A percentile compares a stretch with the other conserved stretches of the same genome.
These are phyloP conservation scores for Domatiomyces catenatus DNA, from an alignment of 2,329 filamentous ascomycete genomes.

Conservation along the genomic window DNA sequence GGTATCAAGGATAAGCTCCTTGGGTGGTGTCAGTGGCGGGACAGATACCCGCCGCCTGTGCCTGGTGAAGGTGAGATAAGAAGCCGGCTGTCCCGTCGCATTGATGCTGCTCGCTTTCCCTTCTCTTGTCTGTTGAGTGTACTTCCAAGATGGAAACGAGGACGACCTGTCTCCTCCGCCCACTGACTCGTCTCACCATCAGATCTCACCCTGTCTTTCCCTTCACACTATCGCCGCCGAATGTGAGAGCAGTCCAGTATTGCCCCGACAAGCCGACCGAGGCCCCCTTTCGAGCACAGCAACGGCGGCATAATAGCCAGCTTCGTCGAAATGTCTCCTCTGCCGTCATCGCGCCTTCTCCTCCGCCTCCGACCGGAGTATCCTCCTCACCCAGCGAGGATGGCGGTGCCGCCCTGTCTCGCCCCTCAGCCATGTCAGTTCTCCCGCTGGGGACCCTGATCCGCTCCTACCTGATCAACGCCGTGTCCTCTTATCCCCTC, in stretches of 20 bases:
- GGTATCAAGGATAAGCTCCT: not conserved
- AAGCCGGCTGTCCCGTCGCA: not conserved
- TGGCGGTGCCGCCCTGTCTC: slow-evolving; percentile 1
- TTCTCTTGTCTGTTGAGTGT: not conserved
- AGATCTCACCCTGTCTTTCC: not conserved
- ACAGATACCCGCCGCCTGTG: not conserved
- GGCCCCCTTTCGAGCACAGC: not conserved
- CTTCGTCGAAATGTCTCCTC: slow-evolving; percentile 8
- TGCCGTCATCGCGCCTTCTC: slow-evolving; percentile 2
- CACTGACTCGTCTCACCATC: not conserved
- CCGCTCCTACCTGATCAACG: slow-evolving; percentile 16
- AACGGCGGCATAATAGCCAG: slow-evolving; percentile 8
- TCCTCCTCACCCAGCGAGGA: not conserved
- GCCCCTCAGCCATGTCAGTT: slow-evolving; percentile 11
- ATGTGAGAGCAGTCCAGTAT: not conserved
- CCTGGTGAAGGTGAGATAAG: not conserved
- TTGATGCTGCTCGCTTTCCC: not conserved
- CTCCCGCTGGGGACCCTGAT: slow-evolving; percentile 13
- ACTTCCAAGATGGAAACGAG: not conserved
- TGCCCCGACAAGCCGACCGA: not conserved
- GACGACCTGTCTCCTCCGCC: not conserved
- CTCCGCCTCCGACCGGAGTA: not conserved
- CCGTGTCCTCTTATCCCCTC: slow-evolving; percentile 21
- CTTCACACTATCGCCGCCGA: not conserved
- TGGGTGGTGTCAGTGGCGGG: not conserved